Conservation (phyloP, 192 early-diverging fungal species). For the Geosiphon pyriformis region DNA sequence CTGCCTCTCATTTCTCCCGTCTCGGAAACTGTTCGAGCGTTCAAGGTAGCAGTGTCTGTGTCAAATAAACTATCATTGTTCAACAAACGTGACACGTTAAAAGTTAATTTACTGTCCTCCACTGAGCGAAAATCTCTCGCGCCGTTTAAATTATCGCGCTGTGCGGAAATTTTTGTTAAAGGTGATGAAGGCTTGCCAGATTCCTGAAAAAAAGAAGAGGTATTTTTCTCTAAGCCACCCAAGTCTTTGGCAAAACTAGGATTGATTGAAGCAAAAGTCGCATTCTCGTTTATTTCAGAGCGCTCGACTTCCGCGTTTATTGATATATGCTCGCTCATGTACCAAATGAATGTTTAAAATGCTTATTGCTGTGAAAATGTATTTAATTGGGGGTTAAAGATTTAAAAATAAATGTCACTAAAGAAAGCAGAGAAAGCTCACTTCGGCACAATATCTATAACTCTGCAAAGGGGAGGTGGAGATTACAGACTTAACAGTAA, state of each 20-base stretch:
- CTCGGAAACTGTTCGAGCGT: not conserved
- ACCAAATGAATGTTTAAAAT: too few species aligned
- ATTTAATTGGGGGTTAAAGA: too few species aligned
- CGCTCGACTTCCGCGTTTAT: not conserved
- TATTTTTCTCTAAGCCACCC: conserved; percentile 2
- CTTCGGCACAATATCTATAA: too few species aligned
- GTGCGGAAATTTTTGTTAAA: not conserved
- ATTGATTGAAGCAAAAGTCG: conserved; percentile 7
- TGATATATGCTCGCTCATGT: too few species aligned
- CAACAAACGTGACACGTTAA: not conserved
- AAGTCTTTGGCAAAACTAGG: conserved; percentile 5
- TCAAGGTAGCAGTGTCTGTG: not conserved
- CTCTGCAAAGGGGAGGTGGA: too few species aligned
- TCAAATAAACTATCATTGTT: not conserved
- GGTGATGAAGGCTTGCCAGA: not conserved
- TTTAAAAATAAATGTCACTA: too few species aligned
- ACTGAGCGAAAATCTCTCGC: not conserved
- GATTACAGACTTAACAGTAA: too few species aligned
- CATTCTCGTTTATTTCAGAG: not conserved
- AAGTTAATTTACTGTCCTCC: not conserved
- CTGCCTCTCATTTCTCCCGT: not conserved
- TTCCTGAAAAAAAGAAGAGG: conserved; percentile 1
- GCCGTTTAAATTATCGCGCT: not conserved
- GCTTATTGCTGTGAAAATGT: too few species aligned
- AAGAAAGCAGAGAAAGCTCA: too few species aligned